phyloP scores from a whole-genome alignment of 2,329 filamentous ascomycete species.

The Aschersonia sp. region DNA sequence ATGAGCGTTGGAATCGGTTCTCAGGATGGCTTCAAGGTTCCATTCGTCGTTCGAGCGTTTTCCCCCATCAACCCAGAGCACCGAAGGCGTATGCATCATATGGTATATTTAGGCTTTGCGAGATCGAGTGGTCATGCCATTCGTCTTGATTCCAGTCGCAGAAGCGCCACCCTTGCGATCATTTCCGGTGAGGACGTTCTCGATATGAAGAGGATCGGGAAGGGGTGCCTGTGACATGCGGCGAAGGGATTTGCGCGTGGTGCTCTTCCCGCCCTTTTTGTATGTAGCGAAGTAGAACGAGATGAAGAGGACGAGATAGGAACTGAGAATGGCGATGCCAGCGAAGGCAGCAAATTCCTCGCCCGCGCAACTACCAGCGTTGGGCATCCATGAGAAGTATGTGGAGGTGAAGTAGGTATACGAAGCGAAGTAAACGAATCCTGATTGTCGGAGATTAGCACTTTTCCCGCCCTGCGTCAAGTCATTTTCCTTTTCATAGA shows the following conservation, averaged over 20 bases:
- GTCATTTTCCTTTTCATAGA: background rate
- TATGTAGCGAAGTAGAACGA: conserved; percentile 98
- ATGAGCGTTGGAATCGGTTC: too few relatives aligned
- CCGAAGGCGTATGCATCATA: too few relatives aligned
- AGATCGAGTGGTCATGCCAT: conserved; percentile 48
- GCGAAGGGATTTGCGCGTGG: conserved; percentile 63
- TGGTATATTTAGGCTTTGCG: conserved; percentile 43
- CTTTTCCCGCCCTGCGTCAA: background rate
- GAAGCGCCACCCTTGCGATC: conserved; percentile 39
- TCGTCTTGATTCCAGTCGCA: conserved; percentile 39
- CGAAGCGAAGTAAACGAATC: conserved; percentile 98
- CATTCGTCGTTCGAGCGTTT: background rate
- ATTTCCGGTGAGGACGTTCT: conserved; percentile 36
- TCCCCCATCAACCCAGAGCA: background rate
- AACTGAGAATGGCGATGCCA: conserved; percentile 82
- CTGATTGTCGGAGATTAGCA: conserved; percentile 24
- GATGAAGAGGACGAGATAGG: conserved; percentile 96
- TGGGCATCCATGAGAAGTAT: conserved; percentile 79
- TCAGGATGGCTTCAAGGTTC: background rate
- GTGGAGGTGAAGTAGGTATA: conserved; percentile 94
- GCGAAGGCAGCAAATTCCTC: conserved; percentile 94
- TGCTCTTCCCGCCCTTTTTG: conserved; percentile 71
- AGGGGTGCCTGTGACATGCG: conserved; percentile 53
- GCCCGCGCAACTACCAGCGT: conserved; percentile 73
- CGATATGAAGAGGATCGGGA: conserved; percentile 68